Evolutionary conservation across 108 stramenopile species (phyloP), one percentile per base, ranked within the genome.

Genomic region (Skeletonema tropicum): DNA sequence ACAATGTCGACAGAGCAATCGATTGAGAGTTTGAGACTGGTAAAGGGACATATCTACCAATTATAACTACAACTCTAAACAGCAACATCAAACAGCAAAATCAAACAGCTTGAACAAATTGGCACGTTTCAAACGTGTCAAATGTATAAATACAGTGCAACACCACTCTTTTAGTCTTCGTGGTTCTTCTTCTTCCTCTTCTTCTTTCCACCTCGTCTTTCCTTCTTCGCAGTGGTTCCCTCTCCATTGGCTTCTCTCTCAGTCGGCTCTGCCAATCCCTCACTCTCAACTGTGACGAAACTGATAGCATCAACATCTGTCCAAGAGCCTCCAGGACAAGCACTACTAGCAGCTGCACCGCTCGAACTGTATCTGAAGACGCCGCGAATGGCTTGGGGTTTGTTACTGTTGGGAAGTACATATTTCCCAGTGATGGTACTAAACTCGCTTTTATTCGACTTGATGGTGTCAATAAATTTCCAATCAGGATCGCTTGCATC

Each of bases 401-500:
- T 70, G 0, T n/a, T 6, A 49, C 76, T 41, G 1, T 21, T 11
- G 1, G 76, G 76, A 21, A 77, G 35, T 36, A 57, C 67, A 42
- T 64, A 77, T 6, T 11, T 60, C 19, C 46, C 45, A 8, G 48
- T 77, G 33, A 77, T 64, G 3, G 30, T 30, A 23, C 62, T 41
- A n/a, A 49, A 29, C 26, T 2, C 2, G 26, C 70, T 60, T 19
- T 2, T 36, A 12, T 42, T 31, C 0, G 76, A 70, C 17, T 48
- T 36, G 13, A 10, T n/a, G 13, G 76, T 77, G 14, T 19, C 45
- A 46, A 77, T 77, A 32, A 57, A 71, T 49, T 17, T 15, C 76
- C 76, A 77, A 8, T 57, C 29, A 25, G 76, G 76, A 39, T 63
- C 45, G 14, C 60, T 57, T 42, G 76, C 67, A 71, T 77, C 68